Percentiles rank a stretch among this genome's conserved stretches.
Conservation (phyloP, 2,329 filamentous ascomycete genomes). For the Aureobasidium zeae region DNA sequence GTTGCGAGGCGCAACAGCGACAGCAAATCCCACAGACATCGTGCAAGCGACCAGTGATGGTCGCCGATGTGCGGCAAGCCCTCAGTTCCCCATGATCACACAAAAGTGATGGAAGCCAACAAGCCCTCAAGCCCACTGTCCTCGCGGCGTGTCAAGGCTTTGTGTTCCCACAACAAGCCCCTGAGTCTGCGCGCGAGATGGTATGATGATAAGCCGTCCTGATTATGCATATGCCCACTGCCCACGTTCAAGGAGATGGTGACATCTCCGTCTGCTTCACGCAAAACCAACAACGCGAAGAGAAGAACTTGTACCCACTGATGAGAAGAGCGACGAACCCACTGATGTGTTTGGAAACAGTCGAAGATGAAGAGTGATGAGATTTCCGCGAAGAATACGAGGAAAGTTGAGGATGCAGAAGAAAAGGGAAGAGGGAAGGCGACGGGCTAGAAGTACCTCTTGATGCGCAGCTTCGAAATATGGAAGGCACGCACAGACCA, state of each 20-base stretch:
- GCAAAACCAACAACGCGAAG: constrained; percentile 16
- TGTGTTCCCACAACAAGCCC: constrained; percentile 46
- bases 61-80: constrained; percentile 22
- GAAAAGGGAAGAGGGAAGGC: background rate
- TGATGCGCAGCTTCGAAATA: background rate
- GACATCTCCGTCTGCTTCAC: constrained; percentile 16
- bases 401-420: constrained; percentile 12
- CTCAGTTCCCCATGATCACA: constrained; percentile 23
- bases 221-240: constrained; percentile 17
- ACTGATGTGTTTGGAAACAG: constrained; percentile 13
- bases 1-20: constrained; percentile 14
- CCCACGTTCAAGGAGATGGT: constrained; percentile 14
- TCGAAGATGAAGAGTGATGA: constrained; percentile 8
- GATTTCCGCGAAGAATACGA: constrained; percentile 2
- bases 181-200: constrained; percentile 28
- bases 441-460: constrained; percentile 4
- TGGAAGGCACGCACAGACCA: no score
- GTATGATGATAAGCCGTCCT: constrained; percentile 25
- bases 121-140: constrained; percentile 40
- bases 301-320: constrained; percentile 18
- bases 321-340: constrained; percentile 20
- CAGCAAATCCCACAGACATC: constrained; percentile 9
- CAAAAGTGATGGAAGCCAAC: constrained; percentile 25
- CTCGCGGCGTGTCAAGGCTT: constrained; percentile 34
- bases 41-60: constrained; percentile 4